These are phyloP conservation scores for Pythium monospermum DNA, from an alignment of 352 stramenopile species.

Conservation along the genomic window DNA sequence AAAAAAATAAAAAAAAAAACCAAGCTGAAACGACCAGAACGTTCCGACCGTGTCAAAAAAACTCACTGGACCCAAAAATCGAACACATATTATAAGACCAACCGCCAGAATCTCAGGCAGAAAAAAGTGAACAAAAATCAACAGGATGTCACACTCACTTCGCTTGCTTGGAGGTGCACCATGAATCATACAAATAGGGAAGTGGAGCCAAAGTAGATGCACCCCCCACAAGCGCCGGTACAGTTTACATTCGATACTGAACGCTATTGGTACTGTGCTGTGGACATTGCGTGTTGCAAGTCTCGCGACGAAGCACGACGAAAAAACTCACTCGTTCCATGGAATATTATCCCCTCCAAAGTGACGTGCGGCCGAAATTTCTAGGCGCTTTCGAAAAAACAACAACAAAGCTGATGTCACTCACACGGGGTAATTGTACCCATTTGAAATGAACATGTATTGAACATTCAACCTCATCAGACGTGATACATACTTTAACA, in stretches of 20 bases:
- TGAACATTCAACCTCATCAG: neutral
- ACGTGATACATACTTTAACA: neutral
- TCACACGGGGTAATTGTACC: neutral
- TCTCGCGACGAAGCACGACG: too few species aligned
- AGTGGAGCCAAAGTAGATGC: too few species aligned
- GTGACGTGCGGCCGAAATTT: neutral
- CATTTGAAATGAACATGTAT: neutral
- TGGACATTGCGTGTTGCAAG: too few species aligned
- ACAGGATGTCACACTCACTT: too few species aligned
- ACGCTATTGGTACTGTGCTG: too few species aligned
- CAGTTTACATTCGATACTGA: too few species aligned
- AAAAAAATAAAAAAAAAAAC: conserved; percentile 8
- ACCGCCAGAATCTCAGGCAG: neutral
- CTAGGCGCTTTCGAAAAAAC: neutral
- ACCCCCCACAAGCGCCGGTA: too few species aligned
- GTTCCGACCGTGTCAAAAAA: conserved; percentile 1
- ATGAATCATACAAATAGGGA: too few species aligned
- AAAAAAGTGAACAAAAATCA: too few species aligned
- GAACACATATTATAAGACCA: neutral
- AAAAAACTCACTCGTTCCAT: too few species aligned
- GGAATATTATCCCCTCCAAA: neutral
- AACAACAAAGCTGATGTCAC: neutral
- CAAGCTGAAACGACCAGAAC: conserved; percentile 1
- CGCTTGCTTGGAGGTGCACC: too few species aligned
- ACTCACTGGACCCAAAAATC: neutral